Conservation (phyloP, 176 grass and related monocot species). For the Hsuehochloa calcarea region DNA sequence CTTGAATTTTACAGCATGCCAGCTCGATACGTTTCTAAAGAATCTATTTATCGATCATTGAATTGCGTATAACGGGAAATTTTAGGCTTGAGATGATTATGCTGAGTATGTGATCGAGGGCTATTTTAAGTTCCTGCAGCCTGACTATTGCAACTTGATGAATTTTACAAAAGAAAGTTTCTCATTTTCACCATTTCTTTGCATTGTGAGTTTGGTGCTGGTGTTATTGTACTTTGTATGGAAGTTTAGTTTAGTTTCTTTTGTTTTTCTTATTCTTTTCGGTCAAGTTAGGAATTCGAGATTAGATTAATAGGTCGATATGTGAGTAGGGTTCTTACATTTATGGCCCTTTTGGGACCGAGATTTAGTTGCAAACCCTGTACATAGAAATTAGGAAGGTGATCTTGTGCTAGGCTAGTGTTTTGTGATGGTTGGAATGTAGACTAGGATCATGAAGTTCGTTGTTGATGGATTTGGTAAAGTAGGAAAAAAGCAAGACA, state of each 20-base stretch:
- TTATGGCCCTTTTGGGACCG: neutral
- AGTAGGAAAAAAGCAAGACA: neutral
- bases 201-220: neutral
- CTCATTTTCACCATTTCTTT: neutral
- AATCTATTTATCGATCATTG: neutral
- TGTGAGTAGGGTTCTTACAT: neutral
- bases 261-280: neutral
- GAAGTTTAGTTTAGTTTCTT: neutral
- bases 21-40: neutral
- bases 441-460: neutral
- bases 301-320: neutral
- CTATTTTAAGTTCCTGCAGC: neutral
- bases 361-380: neutral
- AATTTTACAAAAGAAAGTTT: neutral
- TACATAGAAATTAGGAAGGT: neutral
- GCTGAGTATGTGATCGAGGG: neutral
- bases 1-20: neutral
- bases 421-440: neutral
- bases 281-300: neutral
- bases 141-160: neutral
- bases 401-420: neutral
- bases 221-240: neutral
- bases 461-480: neutral
- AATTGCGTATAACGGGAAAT: neutral
- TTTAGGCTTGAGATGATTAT: neutral